Percentiles rank a stretch among this genome's conserved stretches.
Evolutionary conservation across 768 basidiomycete species (phyloP).

Genomic region (Gyrodon lividus): DNA sequence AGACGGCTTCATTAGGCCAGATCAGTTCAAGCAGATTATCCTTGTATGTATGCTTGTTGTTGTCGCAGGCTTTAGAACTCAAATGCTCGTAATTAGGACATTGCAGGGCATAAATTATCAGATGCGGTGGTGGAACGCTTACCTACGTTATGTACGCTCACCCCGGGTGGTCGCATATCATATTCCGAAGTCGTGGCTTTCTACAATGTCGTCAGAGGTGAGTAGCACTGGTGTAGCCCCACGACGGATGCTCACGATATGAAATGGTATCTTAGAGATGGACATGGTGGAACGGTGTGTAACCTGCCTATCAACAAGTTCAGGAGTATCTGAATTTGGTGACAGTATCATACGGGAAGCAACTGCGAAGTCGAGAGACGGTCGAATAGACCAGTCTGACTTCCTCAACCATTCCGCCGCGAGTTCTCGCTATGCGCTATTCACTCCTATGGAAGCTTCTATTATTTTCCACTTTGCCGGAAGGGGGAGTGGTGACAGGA

Average conservation of each 20-base stretch:
- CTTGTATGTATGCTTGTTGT: constrained; percentile 51
- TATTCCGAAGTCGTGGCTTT: constrained; percentile 97
- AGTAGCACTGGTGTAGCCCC: constrained; percentile 22
- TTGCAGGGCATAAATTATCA: constrained; percentile 96
- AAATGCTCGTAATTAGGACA: constrained; percentile 55
- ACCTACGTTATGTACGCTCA: constrained; percentile 88
- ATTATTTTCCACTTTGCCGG: constrained; percentile 98
- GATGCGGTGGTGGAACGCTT: constrained; percentile 89
- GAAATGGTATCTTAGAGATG: constrained; percentile 58
- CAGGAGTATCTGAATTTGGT: constrained; percentile 5
- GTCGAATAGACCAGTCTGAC: constrained; percentile 93
- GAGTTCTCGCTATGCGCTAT: constrained; percentile 88
- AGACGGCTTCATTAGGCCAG: constrained; percentile 91
- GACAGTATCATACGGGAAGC: constrained; percentile 84
- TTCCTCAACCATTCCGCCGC: constrained; percentile 88
- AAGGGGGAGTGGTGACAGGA: constrained; percentile 64
- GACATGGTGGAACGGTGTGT: constrained; percentile 87
- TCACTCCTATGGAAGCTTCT: constrained; percentile 97
- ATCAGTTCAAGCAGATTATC: constrained; percentile 94
- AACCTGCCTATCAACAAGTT: not conserved
- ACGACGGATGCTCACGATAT: constrained; percentile 3
- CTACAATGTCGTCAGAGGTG: constrained; percentile 92
- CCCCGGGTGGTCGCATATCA: constrained; percentile 85
- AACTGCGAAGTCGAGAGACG: constrained; percentile 87
- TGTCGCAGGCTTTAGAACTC: not conserved